Evolutionary conservation across 2,329 filamentous ascomycete species (phyloP).

Genomic region (Penicillium sp.): DNA sequence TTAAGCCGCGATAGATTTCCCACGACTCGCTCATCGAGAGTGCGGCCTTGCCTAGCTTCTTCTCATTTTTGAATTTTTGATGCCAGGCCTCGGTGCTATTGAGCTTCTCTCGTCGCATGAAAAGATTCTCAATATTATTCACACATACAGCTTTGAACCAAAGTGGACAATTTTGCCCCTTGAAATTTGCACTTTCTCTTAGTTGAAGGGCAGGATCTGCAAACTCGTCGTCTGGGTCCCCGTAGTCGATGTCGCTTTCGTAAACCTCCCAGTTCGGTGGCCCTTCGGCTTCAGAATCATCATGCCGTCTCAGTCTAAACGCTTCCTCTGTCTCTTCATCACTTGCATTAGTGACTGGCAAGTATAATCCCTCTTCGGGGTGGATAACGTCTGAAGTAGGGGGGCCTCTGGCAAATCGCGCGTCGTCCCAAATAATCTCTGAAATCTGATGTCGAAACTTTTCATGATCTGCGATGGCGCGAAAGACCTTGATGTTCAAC

Average conservation of each 20-base stretch:
- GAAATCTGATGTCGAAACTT: slow-evolving; percentile 32
- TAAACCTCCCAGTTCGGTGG: no score
- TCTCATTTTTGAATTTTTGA: background rate
- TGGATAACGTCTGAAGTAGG: background rate
- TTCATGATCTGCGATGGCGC: slow-evolving; percentile 41
- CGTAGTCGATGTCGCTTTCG: background rate
- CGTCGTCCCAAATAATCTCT: slow-evolving; percentile 45
- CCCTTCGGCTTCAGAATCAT: background rate
- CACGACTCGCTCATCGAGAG: slow-evolving; percentile 33
- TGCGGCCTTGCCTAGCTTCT: background rate
- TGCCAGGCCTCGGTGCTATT: background rate
- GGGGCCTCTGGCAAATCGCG: background rate
- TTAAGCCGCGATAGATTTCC: slow-evolving; percentile 37
- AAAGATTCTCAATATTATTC: background rate
- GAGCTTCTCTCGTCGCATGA: background rate
- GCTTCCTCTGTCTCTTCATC: background rate
- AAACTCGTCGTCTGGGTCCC: background rate
- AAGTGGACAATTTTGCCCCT: background rate
- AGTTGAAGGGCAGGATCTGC: background rate
- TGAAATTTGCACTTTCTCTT: background rate
- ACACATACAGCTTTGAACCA: slow-evolving; percentile 1
- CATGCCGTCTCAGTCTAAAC: background rate
- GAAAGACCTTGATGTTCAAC: slow-evolving; percentile 42
- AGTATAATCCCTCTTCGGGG: background rate
- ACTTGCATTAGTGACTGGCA: background rate